Evolutionary conservation across 2,329 filamentous ascomycete genomes (phyloP).

Genomic region (Gaeumannomyces sp.): DNA sequence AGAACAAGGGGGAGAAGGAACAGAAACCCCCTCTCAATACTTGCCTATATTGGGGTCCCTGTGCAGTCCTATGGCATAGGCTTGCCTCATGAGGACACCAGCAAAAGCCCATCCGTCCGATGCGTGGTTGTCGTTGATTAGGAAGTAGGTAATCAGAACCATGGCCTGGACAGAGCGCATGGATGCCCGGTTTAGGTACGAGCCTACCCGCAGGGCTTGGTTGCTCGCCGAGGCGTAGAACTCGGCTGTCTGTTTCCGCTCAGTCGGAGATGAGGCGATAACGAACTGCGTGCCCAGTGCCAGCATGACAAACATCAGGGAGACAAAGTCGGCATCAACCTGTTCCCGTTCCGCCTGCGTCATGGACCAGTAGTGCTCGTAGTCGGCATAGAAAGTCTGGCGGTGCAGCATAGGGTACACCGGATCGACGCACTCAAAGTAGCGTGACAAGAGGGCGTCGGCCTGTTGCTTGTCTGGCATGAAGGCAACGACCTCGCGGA

Average conservation of each 20-base stretch:
- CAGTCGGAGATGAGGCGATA: constrained; percentile 47
- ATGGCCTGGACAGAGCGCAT: constrained; percentile 71
- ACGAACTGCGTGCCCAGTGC: constrained; percentile 76
- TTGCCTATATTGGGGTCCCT: constrained; percentile 62
- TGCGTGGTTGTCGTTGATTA: constrained; percentile 81
- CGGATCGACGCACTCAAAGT: constrained; percentile 68
- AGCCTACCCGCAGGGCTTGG: constrained; percentile 68
- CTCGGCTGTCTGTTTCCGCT: constrained; percentile 69
- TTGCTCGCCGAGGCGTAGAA: constrained; percentile 78
- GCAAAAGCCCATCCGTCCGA: constrained; percentile 80
- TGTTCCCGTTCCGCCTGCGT: constrained; percentile 48
- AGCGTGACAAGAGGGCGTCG: constrained; percentile 59
- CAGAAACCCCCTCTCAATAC: constrained; percentile 25
- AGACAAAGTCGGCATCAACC: constrained; percentile 63
- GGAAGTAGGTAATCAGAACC: constrained; percentile 75
- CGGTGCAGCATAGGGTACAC: constrained; percentile 77
- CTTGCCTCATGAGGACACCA: constrained; percentile 68
- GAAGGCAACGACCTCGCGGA: constrained; percentile 69
- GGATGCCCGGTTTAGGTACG: constrained; percentile 69
- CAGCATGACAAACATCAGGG: constrained; percentile 70
- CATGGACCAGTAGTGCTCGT: constrained; percentile 70
- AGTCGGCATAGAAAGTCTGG: constrained; percentile 70
- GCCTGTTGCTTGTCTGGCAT: constrained; percentile 71
- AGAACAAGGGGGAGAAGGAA: constrained; percentile 13
- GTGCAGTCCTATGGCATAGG: constrained; percentile 76